Conservation (phyloP, 1,139 yeast genomes). For the Kazachstania sp. region DNA sequence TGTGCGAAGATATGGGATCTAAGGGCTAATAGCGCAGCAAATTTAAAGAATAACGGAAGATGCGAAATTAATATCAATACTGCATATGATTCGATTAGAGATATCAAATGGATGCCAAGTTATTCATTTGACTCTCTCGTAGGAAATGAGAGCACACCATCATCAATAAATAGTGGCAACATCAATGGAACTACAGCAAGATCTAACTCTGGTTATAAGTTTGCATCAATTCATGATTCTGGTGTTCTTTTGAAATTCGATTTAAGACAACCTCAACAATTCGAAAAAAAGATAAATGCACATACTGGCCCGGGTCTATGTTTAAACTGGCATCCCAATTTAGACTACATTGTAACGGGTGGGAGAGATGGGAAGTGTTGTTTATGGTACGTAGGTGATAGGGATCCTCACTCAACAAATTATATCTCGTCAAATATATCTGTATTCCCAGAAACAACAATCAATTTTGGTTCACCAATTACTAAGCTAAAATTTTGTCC, state of each 20-base stretch:
- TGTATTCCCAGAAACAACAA: conserved; percentile 55
- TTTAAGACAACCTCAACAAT: conserved; percentile 47
- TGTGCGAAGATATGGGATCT: conserved; percentile 82
- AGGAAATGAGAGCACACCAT: neutral
- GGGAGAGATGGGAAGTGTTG: conserved; percentile 64
- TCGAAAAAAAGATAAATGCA: conserved; percentile 72
- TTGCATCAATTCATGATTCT: conserved; percentile 78
- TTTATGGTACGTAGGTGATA: conserved; percentile 31
- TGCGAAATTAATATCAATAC: conserved; percentile 31
- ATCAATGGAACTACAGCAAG: conserved; percentile 1
- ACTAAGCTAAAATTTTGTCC: conserved; percentile 49
- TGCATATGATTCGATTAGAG: conserved; percentile 40
- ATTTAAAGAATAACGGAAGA: conserved; percentile 24
- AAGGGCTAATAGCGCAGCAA: conserved; percentile 34
- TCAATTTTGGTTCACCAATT: conserved; percentile 58
- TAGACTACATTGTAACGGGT: conserved; percentile 79
- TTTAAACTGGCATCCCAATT: conserved; percentile 79
- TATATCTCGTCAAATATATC: conserved; percentile 7
- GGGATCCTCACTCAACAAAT: conserved; percentile 17
- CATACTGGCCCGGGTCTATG: conserved; percentile 90
- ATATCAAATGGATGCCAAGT: conserved; percentile 31
- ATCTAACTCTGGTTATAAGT: conserved; percentile 34
- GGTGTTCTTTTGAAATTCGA: conserved; percentile 87
- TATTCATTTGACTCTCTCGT: conserved; percentile 13
- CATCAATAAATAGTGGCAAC: conserved; percentile 2